phyloP scores from a whole-genome alignment of 805 yeast genomes.

The Candida fluviatilis region DNA sequence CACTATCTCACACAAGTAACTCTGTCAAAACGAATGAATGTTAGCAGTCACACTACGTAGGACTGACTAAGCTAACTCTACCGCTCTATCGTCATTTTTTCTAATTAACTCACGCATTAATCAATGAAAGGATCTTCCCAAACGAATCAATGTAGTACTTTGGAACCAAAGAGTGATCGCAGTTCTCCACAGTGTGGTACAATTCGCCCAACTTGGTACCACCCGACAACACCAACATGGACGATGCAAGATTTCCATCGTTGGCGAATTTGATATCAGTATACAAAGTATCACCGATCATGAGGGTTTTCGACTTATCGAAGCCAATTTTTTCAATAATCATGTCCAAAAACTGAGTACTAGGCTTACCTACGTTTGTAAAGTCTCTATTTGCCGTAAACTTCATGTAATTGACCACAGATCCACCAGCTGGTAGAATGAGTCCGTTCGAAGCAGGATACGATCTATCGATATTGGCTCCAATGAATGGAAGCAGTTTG shows the following conservation, averaged over 20 bases:
- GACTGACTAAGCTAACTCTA: too few relatives aligned
- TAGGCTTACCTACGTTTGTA: constrained; percentile 38
- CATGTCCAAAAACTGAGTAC: constrained; percentile 24
- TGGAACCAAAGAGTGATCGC: constrained; percentile 20
- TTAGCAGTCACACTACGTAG: too few relatives aligned
- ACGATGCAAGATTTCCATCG: constrained; percentile 33
- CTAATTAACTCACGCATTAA: too few relatives aligned
- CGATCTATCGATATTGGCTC: constrained; percentile 37
- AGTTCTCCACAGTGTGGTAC: constrained; percentile 8
- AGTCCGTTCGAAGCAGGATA: constrained; percentile 38
- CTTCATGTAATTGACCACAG: constrained; percentile 34
- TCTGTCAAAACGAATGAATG: too few relatives aligned
- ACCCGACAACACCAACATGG: constrained; percentile 34
- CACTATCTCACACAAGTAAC: too few relatives aligned
- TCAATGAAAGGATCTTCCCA: constrained; percentile 20
- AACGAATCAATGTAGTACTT: constrained; percentile 28
- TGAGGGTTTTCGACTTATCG: constrained; percentile 24
- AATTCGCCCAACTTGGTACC: constrained; percentile 28
- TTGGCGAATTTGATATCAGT: constrained; percentile 42
- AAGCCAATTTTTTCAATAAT: constrained; percentile 24
- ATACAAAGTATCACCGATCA: constrained; percentile 41
- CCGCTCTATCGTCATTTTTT: too few relatives aligned
- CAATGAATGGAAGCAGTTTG: constrained; percentile 33
- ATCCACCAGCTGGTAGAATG: constrained; percentile 39
- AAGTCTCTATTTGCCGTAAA: constrained; percentile 30